Evolutionary conservation across 129 eudicot genomes (phyloP).

Genomic region (Escallonia herrerae): DNA sequence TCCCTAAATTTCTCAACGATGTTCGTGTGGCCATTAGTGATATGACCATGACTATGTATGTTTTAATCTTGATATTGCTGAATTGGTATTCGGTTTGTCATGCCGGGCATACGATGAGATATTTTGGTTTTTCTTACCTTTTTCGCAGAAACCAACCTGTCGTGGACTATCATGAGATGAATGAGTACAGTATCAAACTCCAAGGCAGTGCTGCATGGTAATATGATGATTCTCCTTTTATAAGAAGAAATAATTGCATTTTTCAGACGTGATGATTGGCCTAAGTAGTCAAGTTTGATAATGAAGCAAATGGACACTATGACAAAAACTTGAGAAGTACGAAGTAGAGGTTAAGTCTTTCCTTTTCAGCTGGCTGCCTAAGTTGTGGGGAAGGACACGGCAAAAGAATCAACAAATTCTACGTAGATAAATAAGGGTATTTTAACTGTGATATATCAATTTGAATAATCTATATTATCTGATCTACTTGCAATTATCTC

Average conservation of each 20-base stretch:
- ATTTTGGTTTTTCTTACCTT: neutral
- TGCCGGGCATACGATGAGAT: neutral
- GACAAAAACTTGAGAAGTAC: too few relatives aligned
- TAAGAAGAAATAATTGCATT: neutral
- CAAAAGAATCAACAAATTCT: too few relatives aligned
- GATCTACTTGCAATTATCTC: too few relatives aligned
- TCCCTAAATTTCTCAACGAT: slow-evolving; percentile 14
- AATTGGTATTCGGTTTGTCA: neutral
- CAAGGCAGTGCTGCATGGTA: slow-evolving; percentile 29
- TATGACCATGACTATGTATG: slow-evolving; percentile 17
- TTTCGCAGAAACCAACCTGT: slow-evolving; percentile 11
- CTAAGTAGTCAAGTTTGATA: too few relatives aligned
- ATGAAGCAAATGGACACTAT: too few relatives aligned
- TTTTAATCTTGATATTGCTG: neutral
- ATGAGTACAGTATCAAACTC: slow-evolving; percentile 17
- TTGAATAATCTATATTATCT: too few relatives aligned
- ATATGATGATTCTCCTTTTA: neutral
- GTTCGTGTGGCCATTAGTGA: neutral
- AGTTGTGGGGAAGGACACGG: neutral
- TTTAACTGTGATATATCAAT: too few relatives aligned
- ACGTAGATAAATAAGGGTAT: too few relatives aligned
- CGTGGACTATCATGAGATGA: slow-evolving; percentile 11
- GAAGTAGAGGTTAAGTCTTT: too few relatives aligned
- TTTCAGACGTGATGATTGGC: neutral
- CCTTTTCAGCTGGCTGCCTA: too few relatives aligned